These are phyloP conservation scores for Boletus tylopilopsis DNA, from an alignment of 768 basidiomycete genomes.

Conservation along the genomic window DNA sequence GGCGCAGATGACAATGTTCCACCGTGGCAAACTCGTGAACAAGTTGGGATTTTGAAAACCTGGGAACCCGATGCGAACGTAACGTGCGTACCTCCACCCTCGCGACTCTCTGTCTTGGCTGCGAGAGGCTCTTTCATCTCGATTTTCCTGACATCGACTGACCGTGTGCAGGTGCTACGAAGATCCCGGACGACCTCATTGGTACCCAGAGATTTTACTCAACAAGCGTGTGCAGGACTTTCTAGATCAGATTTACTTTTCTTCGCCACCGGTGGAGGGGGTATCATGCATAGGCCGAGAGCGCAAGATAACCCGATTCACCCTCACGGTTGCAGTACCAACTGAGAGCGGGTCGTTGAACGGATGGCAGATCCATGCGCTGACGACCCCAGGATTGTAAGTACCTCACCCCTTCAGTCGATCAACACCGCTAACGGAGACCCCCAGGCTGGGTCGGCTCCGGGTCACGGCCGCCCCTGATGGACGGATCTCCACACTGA, in stretches of 20 bases:
- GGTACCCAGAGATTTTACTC: conserved; percentile 60
- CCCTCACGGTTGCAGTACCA: conserved; percentile 70
- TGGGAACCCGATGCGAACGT: conserved; percentile 53
- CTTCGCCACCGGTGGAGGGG: neutral
- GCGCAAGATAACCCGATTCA: conserved; percentile 39
- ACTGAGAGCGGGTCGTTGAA: conserved; percentile 64
- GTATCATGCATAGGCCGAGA: neutral
- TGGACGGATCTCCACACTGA: conserved; percentile 12
- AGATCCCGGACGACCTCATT: conserved; percentile 60
- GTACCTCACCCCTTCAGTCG: conserved; percentile 11
- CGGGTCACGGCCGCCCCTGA: conserved; percentile 7
- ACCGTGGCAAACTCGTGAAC: conserved; percentile 75
- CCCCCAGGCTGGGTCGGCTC: conserved; percentile 19
- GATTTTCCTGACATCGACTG: neutral
- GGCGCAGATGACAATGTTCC: conserved; percentile 86
- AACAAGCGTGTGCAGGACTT: conserved; percentile 56
- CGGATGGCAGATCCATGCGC: conserved; percentile 62
- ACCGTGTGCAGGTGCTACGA: conserved; percentile 52
- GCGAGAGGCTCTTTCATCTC: too few relatives aligned
- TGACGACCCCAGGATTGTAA: conserved; percentile 68
- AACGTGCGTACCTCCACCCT: conserved; percentile 37
- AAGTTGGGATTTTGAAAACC: conserved; percentile 52
- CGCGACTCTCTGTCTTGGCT: too few relatives aligned
- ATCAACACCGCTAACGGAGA: neutral
- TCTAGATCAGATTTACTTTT: conserved; percentile 36